phyloP scores from a whole-genome alignment of 495 filamentous ascomycete species.

The Trichoderma virens region DNA sequence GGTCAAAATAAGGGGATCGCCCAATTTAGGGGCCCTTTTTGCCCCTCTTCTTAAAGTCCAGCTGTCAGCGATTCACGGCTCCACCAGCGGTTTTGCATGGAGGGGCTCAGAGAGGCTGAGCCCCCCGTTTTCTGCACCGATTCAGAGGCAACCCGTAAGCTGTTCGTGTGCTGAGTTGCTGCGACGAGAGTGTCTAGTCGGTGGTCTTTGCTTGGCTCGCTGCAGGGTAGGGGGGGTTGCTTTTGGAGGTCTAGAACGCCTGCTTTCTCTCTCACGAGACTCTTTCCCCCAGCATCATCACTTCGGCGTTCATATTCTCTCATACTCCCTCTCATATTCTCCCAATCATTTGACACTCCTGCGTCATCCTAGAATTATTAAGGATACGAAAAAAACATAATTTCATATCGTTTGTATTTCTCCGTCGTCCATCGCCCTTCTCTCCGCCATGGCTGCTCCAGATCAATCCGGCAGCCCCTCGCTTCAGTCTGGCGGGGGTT shows the following conservation, averaged over 20 bases:
- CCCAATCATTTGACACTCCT: too few relatives aligned
- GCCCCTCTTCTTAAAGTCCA: too few relatives aligned
- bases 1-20: not conserved
- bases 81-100: not conserved
- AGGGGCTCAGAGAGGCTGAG: not conserved
- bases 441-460: conserved; percentile 13
- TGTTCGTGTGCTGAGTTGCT: not conserved
- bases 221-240: not conserved
- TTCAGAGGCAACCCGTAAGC: not conserved
- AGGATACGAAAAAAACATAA: too few relatives aligned
- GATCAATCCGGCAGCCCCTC: conserved; percentile 14
- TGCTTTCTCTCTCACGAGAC: not conserved
- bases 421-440: not conserved
- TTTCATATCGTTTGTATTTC: not conserved
- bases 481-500: conserved; percentile 31
- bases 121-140: not conserved
- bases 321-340: not conserved
- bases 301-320: not conserved
- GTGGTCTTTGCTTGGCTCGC: not conserved
- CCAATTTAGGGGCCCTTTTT: not conserved
- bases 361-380: too few relatives aligned
- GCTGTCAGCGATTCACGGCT: not conserved
- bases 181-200: too few relatives aligned
- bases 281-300: not conserved
- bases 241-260: not conserved